Evolutionary conservation across 768 basidiomycete genomes (phyloP), one percentile per base, ranked within the genome.

Genomic region (Mycena belliarum): DNA sequence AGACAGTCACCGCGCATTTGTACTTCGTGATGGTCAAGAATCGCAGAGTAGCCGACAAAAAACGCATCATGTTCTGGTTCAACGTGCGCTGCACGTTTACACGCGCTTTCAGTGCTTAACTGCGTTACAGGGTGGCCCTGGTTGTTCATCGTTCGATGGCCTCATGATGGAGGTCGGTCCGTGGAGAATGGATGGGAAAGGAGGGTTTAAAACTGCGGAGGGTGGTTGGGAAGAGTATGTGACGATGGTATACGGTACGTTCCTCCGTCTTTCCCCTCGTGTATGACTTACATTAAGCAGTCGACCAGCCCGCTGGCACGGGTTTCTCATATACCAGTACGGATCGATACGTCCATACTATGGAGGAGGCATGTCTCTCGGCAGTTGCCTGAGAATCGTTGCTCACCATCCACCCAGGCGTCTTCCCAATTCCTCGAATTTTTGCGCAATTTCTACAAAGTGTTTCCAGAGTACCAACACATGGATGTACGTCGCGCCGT

Each of bases 81-180:
- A 98, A 98, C 73, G 95, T 93, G 67, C 67, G 87, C 71, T n/a
- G n/a, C 26, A n/a, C n/a, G 41, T 25, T 15, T 44, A 11, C 10
- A 25, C n/a, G 24, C 23, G 14, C 21, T 23, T 33, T 16, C 0
- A 26, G 11, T 28, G 26, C n/a, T 37, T 23, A 18, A 43, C 18
- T 44, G 11, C 7, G 38, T 21, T 35, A 20, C 65, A 95, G 93
- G 95, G 94, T 20, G 96, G 96, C 1, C 96, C 96, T 20, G 97
- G 97, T 26, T 98, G 97, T 71, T 97, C 95, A 0, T 94, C 92
- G 1, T 98, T 98, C 69, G 96, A 98, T 66, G 96, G 96, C 3
- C 80, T 95, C 18, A 89, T 98, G 88, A 95, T 98, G 93, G 96
- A 98, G 66, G 80, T 95, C n/a, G 96, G 96, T 0, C 95, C 96